Conservation (phyloP, 345 rosid species). For the Pistacia atlantica region DNA sequence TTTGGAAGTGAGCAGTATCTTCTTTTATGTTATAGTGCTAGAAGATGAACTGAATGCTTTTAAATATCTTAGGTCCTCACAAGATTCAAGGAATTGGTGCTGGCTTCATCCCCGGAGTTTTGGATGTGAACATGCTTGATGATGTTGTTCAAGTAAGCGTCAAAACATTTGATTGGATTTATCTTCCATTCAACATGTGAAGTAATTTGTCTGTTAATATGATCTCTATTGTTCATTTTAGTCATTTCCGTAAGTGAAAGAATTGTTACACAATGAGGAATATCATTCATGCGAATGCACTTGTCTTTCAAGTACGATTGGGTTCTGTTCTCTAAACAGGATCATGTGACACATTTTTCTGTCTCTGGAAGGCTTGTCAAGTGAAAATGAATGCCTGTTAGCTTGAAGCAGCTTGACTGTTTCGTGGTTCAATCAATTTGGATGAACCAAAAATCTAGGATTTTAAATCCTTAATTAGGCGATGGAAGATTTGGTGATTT, state of each 20-base stretch:
- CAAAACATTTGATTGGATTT: neutral
- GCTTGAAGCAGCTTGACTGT: neutral
- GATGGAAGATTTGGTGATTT: neutral
- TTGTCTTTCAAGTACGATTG: neutral
- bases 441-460: neutral
- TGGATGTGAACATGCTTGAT: conserved; percentile 48
- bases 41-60: conserved; percentile 6
- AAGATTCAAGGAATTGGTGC: conserved; percentile 75
- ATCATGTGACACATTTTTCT: neutral
- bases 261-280: neutral
- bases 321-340: neutral
- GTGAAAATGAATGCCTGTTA: neutral
- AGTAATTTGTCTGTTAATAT: neutral
- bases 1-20: conserved; percentile 1
- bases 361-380: neutral
- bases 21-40: neutral
- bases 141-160: conserved; percentile 50
- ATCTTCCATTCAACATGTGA: neutral
- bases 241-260: neutral
- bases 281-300: neutral
- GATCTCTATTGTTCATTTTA: neutral
- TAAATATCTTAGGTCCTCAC: conserved; percentile 46
- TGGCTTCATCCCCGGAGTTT: conserved; percentile 57
- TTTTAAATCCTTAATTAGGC: neutral
- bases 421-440: neutral